phyloP scores from a whole-genome alignment of 169 alveolate genomes.

The Babesia sp. region DNA sequence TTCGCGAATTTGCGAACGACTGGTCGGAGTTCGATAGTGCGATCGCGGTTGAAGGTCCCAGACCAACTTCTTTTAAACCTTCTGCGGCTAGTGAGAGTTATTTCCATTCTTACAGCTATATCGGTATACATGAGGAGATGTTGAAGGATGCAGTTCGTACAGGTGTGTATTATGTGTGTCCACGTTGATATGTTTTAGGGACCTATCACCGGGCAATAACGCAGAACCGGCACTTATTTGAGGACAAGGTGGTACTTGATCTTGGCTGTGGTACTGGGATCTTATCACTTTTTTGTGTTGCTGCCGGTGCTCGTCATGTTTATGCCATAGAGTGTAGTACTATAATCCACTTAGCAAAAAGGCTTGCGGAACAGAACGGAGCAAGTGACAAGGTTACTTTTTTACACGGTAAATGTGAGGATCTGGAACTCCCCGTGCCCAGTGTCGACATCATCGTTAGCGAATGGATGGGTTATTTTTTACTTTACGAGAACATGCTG shows the following conservation, averaged over 20 bases:
- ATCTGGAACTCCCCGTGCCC: slow-evolving; percentile 87
- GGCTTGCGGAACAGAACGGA: slow-evolving; percentile 88
- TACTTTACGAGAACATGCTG: slow-evolving; percentile 96
- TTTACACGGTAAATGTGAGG: slow-evolving; percentile 95
- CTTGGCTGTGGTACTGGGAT: slow-evolving; percentile 99
- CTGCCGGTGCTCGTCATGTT: slow-evolving; percentile 97
- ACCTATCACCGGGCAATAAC: slow-evolving; percentile 87
- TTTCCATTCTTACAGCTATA: slow-evolving; percentile 95
- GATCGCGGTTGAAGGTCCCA: not conserved
- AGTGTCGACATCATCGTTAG: slow-evolving; percentile 96
- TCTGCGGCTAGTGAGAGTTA: slow-evolving; percentile 85
- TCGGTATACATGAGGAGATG: slow-evolving; percentile 97
- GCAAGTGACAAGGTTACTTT: slow-evolving; percentile 88
- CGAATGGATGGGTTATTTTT: slow-evolving; percentile 99
- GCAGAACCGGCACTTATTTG: slow-evolving; percentile 89
- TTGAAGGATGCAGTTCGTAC: slow-evolving; percentile 95
- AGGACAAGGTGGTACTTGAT: slow-evolving; percentile 95
- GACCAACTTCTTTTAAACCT: not conserved
- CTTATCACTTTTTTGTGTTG: slow-evolving; percentile 94
- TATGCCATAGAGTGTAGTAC: slow-evolving; percentile 97
- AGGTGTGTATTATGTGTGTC: slow-evolving; percentile 27
- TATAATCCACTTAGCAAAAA: slow-evolving; percentile 90
- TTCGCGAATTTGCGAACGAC: slow-evolving; percentile 20
- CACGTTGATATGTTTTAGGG: not conserved
- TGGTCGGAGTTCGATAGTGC: slow-evolving; percentile 6